Evolutionary conservation across 768 basidiomycete genomes (phyloP).

Genomic region (Agaricus bisporus): DNA sequence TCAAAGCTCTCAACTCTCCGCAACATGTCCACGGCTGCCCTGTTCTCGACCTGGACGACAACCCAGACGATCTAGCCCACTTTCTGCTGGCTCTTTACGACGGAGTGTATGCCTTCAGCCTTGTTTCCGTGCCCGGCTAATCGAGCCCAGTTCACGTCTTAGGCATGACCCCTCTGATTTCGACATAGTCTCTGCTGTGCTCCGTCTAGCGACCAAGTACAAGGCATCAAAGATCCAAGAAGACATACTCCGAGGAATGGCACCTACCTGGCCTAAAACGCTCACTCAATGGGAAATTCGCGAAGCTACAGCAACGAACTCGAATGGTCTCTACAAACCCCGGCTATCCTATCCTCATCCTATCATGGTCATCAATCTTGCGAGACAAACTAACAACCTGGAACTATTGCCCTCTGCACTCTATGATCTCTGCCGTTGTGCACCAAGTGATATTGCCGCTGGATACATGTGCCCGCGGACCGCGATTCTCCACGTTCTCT

Average conservation of each 20-base stretch:
- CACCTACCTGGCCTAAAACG: constrained; percentile 52
- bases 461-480: constrained; percentile 37
- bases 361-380: constrained; percentile 63
- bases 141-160: constrained; percentile 33
- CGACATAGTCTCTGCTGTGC: constrained; percentile 43
- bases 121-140: neutral
- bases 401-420: constrained; percentile 70
- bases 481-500: constrained; percentile 33
- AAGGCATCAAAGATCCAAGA: constrained; percentile 49
- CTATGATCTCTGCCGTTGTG: constrained; percentile 71
- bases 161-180: constrained; percentile 47
- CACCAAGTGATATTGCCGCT: constrained; percentile 53
- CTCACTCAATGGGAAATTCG: constrained; percentile 62
- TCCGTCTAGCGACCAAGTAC: constrained; percentile 63
- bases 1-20: constrained; percentile 23
- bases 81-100: constrained; percentile 68
- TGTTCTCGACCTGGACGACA: constrained; percentile 48
- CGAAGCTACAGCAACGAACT: constrained; percentile 49
- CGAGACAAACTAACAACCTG: constrained; percentile 45
- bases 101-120: constrained; percentile 46
- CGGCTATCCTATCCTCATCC: constrained; percentile 56
- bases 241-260: constrained; percentile 49
- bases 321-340: constrained; percentile 50
- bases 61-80: constrained; percentile 47
- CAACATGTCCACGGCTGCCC: constrained; percentile 50